These are phyloP conservation scores for Loxodes magnus DNA, from an alignment of 73 alveolate genomes.

Conservation along the genomic window DNA sequence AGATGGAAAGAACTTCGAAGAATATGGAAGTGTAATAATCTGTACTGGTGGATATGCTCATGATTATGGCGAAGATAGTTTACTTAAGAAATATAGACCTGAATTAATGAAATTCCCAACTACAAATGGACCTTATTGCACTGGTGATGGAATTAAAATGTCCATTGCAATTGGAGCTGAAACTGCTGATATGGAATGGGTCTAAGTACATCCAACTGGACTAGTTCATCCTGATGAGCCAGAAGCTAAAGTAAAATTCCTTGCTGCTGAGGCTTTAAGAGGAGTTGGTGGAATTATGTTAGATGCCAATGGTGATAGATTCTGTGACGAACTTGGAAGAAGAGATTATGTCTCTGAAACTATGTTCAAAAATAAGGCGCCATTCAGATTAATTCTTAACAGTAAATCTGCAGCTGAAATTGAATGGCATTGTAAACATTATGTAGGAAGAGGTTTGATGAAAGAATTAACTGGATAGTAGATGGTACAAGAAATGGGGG, in stretches of 20 bases:
- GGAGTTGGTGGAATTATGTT: slow-evolving; percentile 63
- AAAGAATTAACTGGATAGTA: too few species aligned
- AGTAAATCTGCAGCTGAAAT: slow-evolving; percentile 34
- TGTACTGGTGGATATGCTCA: slow-evolving; percentile 58
- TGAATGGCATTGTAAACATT: too few species aligned
- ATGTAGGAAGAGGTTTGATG: too few species aligned
- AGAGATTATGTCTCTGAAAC: too few species aligned
- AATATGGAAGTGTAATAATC: slow-evolving; percentile 40
- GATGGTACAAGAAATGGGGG: too few species aligned
- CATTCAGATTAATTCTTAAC: slow-evolving; percentile 26
- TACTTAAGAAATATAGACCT: slow-evolving; percentile 39
- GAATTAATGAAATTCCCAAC: slow-evolving; percentile 48
- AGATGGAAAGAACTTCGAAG: slow-evolving; percentile 26
- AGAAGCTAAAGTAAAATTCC: slow-evolving; percentile 36
- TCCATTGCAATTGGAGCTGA: slow-evolving; percentile 54
- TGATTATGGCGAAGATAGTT: slow-evolving; percentile 39
- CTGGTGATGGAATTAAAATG: slow-evolving; percentile 58
- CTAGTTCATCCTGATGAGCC: slow-evolving; percentile 37
- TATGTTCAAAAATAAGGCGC: slow-evolving; percentile 38
- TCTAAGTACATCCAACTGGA: slow-evolving; percentile 60
- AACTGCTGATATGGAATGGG: slow-evolving; percentile 48
- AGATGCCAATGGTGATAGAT: slow-evolving; percentile 49
- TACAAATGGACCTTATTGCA: slow-evolving; percentile 35
- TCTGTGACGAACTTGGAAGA: slow-evolving; percentile 60
- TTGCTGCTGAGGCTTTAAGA: slow-evolving; percentile 62